These are phyloP conservation scores for Sclerotinia nivalis DNA, from an alignment of 2,329 filamentous ascomycete species.

Conservation along the genomic window DNA sequence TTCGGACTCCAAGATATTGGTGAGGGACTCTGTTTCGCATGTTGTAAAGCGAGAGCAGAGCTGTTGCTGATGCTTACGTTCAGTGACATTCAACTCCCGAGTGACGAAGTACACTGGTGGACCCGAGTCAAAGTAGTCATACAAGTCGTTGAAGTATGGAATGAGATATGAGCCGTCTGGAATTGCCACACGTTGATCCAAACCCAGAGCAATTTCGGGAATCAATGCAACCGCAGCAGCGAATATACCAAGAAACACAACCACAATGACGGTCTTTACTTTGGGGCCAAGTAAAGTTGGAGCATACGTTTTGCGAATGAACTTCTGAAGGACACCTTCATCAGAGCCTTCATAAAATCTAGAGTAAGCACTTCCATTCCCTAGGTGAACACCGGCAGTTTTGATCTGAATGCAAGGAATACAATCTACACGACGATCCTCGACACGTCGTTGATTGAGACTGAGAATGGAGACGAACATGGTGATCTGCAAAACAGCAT, in stretches of 20 bases:
- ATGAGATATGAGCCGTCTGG: slow-evolving; percentile 94
- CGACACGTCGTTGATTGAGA: slow-evolving; percentile 87
- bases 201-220: slow-evolving; percentile 79
- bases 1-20: slow-evolving; percentile 91
- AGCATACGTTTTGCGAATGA: slow-evolving; percentile 89
- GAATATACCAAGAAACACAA: slow-evolving; percentile 84
- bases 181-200: slow-evolving; percentile 93
- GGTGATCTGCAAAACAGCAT: slow-evolving; percentile 93
- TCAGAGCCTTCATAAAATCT: slow-evolving; percentile 60
- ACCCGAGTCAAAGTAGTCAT: slow-evolving; percentile 86
- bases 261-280: slow-evolving; percentile 73
- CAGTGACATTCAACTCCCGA: slow-evolving; percentile 74
- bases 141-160: slow-evolving; percentile 93
- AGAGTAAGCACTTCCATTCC: slow-evolving; percentile 53
- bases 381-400: slow-evolving; percentile 67
- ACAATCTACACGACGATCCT: slow-evolving; percentile 86
- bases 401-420: slow-evolving; percentile 85
- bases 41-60: slow-evolving; percentile 90
- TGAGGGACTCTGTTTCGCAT: slow-evolving; percentile 79
- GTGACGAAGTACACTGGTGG: slow-evolving; percentile 97
- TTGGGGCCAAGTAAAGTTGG: slow-evolving; percentile 78
- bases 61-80: slow-evolving; percentile 74
- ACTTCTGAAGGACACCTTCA: slow-evolving; percentile 79
- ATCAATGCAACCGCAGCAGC: slow-evolving; percentile 82
- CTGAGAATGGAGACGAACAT: slow-evolving; percentile 94